phyloP scores from a whole-genome alignment of 257 asterid species.

The Linaria vulgaris region DNA sequence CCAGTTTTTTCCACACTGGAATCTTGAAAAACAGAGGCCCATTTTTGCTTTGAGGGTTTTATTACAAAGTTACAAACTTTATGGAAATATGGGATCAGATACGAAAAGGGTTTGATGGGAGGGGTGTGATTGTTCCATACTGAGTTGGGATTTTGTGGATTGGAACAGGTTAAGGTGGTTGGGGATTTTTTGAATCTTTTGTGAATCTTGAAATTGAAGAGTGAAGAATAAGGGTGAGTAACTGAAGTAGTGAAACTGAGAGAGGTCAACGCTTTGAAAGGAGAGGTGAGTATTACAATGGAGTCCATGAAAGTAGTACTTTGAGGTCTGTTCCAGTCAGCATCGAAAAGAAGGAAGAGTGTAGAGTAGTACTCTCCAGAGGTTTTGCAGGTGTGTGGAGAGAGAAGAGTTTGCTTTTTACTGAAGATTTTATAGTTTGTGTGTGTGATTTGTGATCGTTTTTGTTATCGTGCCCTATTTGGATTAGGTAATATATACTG shows the following conservation, averaged over 20 bases:
- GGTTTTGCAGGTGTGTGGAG: conserved; percentile 21
- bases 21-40: conserved; percentile 33
- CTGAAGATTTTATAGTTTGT: not conserved
- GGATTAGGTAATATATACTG: not conserved
- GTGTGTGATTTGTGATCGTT: too few species aligned
- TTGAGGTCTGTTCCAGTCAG: conserved; percentile 17
- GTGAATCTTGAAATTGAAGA: conserved; percentile 28
- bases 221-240: conserved; percentile 24
- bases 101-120: conserved; percentile 46
- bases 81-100: conserved; percentile 47
- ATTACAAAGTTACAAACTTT: conserved; percentile 41
- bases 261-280: conserved; percentile 32
- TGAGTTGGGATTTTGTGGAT: conserved; percentile 38
- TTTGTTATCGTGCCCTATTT: too few species aligned
- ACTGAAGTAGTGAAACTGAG: conserved; percentile 24
- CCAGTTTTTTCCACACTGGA: conserved; percentile 23
- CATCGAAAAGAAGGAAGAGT: conserved; percentile 35
- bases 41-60: conserved; percentile 38
- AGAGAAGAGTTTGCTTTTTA: not conserved
- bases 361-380: conserved; percentile 15
- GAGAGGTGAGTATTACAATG: conserved; percentile 27
- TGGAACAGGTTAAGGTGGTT: conserved; percentile 22
- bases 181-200: conserved; percentile 28
- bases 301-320: conserved; percentile 47
- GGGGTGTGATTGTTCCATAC: conserved; percentile 36